Percentiles rank a stretch among this genome's conserved stretches.
phyloP scores from a whole-genome alignment of 495 filamentous ascomycete genomes.

The Tuber microsphaerosporum region DNA sequence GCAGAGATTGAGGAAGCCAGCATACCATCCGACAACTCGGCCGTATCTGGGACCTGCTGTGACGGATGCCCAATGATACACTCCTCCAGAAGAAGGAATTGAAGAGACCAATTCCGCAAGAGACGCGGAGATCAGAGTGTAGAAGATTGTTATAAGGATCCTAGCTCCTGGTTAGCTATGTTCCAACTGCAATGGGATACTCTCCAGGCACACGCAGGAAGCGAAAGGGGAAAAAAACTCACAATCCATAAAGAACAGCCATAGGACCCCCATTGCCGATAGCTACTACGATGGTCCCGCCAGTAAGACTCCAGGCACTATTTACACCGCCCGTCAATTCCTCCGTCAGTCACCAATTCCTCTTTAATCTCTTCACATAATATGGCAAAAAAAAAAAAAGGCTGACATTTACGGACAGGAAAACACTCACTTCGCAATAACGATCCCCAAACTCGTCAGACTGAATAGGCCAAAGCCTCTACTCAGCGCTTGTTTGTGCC shows the following conservation, averaged over 20 bases:
- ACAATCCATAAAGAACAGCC: conserved; percentile 52
- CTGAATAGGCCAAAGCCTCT: conserved; percentile 50
- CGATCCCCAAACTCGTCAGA: conserved; percentile 47
- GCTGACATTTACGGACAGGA: not conserved
- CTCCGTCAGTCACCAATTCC: conserved; percentile 6
- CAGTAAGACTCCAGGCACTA: conserved; percentile 47
- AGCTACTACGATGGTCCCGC: conserved; percentile 47
- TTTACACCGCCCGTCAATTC: not conserved
- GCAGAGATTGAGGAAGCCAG: conserved; percentile 72
- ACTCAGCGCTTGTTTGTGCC: conserved; percentile 48
- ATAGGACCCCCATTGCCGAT: conserved; percentile 50
- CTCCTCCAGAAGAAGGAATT: conserved; percentile 71
- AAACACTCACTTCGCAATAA: conserved; percentile 47
- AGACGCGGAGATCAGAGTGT: conserved; percentile 52
- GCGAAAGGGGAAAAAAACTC: not conserved
- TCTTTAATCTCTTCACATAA: not conserved
- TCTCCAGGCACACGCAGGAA: not conserved
- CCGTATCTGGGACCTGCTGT: conserved; percentile 64
- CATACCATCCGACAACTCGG: conserved; percentile 64
- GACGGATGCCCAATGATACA: conserved; percentile 80
- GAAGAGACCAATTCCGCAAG: conserved; percentile 68
- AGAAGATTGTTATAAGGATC: conserved; percentile 49
- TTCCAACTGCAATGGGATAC: not conserved
- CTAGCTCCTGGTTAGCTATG: conserved; percentile 7
- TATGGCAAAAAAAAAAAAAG: not conserved